phyloP scores from a whole-genome alignment of 768 basidiomycete species.

The Russula olivacea region DNA sequence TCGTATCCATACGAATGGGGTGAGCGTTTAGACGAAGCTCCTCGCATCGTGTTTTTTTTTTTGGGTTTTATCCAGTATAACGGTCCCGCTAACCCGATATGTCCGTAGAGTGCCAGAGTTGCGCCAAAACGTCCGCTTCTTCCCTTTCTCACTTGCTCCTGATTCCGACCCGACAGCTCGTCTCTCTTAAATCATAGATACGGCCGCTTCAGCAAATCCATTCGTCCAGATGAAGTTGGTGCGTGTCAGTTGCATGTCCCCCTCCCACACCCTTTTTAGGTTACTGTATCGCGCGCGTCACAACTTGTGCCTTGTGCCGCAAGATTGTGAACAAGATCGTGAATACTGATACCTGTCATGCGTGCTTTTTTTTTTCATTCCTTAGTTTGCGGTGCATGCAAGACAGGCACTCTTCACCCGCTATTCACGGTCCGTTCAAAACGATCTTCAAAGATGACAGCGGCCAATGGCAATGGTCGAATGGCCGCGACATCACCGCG shows the following conservation, averaged over 20 bases:
- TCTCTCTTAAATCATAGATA: constrained; percentile 41
- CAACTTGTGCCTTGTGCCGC: background rate
- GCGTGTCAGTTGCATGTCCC: constrained; percentile 27
- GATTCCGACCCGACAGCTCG: background rate
- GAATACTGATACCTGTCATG: background rate
- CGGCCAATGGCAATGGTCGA: constrained; percentile 17
- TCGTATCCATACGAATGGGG: constrained; percentile 69
- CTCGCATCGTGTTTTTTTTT: background rate
- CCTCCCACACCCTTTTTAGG: background rate
- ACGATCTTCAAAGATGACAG: constrained; percentile 5
- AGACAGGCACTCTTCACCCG: constrained; percentile 51
- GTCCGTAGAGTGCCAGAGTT: constrained; percentile 53
- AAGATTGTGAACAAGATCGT: background rate
- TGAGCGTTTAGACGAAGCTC: constrained; percentile 33
- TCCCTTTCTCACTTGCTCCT: background rate
- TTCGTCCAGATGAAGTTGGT: constrained; percentile 60
- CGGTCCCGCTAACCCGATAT: constrained; percentile 16
- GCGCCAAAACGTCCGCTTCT: constrained; percentile 50
- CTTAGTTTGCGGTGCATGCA: constrained; percentile 63
- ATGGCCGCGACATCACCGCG: constrained; percentile 20
- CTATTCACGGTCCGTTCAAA: constrained; percentile 38
- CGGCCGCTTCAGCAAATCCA: constrained; percentile 70
- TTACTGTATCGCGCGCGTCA: background rate
- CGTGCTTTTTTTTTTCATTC: background rate
- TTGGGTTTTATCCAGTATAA: background rate